Evolutionary conservation across 495 filamentous ascomycete species (phyloP).

Genomic region (Astrocystis sublimbata): DNA sequence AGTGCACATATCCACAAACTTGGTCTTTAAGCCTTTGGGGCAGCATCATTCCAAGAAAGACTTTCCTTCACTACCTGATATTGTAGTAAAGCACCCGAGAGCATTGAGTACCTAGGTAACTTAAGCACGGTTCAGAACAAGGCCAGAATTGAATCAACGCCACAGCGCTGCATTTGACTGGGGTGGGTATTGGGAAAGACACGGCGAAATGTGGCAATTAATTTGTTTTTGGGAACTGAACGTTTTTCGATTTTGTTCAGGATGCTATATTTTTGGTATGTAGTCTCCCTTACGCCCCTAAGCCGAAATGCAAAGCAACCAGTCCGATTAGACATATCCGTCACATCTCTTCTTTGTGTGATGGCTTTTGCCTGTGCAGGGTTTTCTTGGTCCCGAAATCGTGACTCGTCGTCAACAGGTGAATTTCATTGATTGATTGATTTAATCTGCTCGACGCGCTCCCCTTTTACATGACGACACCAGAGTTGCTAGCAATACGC

Average conservation of each 20-base stretch:
- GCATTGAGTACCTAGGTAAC: too few species aligned
- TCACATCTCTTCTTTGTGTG: slow-evolving; percentile 10
- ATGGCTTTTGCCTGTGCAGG: slow-evolving; percentile 20
- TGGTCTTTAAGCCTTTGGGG: too few species aligned
- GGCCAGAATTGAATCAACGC: too few species aligned
- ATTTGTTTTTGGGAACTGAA: slow-evolving; percentile 27
- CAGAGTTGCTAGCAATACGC: slow-evolving; percentile 99
- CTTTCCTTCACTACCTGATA: too few species aligned
- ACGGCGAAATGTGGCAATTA: too few species aligned
- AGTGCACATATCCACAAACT: too few species aligned
- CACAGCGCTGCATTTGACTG: too few species aligned
- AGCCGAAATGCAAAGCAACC: slow-evolving; percentile 44
- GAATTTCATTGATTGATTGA: too few species aligned
- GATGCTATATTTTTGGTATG: slow-evolving; percentile 39
- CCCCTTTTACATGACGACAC: slow-evolving; percentile 95
- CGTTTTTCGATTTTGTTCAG: slow-evolving; percentile 34
- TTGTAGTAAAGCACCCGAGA: too few species aligned
- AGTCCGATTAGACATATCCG: slow-evolving; percentile 35
- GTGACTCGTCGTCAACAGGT: slow-evolving; percentile 34
- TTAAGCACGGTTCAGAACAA: too few species aligned
- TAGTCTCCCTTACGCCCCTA: slow-evolving; percentile 38
- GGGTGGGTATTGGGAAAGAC: too few species aligned
- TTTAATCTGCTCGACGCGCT: slow-evolving; percentile 26
- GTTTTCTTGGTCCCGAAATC: slow-evolving; percentile 24
- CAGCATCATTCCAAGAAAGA: too few species aligned